Evolutionary conservation across 75 land plant genomes (phyloP).

Genomic region (Pseudotsuga menziesii): DNA sequence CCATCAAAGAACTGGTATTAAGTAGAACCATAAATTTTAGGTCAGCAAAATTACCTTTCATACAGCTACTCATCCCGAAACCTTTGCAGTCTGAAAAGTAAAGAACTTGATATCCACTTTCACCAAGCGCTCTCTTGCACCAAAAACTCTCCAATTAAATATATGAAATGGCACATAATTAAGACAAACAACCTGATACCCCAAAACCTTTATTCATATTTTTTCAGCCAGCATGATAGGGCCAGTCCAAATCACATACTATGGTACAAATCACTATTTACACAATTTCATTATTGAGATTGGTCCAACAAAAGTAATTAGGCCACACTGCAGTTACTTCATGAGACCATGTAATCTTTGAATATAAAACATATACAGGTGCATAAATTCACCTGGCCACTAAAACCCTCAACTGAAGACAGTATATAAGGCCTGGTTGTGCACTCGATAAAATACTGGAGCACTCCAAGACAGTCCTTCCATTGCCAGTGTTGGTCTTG

Average conservation of each 20-base stretch:
- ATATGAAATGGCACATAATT: background rate
- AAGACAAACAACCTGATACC: background rate
- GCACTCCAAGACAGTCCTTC: constrained; percentile 1
- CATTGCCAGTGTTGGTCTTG: background rate
- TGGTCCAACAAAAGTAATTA: background rate
- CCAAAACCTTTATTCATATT: background rate
- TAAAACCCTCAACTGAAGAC: background rate
- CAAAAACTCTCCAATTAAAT: constrained; percentile 14
- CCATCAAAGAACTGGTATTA: background rate
- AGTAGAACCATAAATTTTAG: background rate
- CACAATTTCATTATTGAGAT: background rate
- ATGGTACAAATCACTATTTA: background rate
- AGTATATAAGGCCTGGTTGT: background rate
- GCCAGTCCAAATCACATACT: background rate
- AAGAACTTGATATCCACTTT: constrained; percentile 9
- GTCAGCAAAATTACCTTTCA: constrained; percentile 5
- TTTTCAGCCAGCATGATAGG: background rate
- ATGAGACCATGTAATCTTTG: background rate
- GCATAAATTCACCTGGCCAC: constrained; percentile 9
- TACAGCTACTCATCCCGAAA: background rate
- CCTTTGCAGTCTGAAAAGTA: constrained; percentile 3
- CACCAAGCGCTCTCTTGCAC: constrained; percentile 9
- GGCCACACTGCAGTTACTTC: background rate
- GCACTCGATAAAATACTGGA: background rate
- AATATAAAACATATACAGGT: background rate